Conservation (phyloP, 306 rosid genomes). For the Dryas octopetala region DNA sequence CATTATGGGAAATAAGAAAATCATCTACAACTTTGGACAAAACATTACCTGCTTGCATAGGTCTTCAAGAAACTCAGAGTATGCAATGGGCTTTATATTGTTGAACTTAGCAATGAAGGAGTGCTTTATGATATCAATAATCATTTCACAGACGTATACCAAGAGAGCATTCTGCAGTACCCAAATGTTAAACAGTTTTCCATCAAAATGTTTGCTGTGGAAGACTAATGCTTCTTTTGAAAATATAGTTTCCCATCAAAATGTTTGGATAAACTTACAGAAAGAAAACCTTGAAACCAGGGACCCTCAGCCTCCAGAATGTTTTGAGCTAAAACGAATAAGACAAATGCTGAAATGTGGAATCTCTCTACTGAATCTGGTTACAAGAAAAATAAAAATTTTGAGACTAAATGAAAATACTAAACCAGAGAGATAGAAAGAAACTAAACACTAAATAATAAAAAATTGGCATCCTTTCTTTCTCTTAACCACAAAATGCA, state of each 20-base stretch:
- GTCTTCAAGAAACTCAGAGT: constrained; percentile 96
- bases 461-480: constrained; percentile 6
- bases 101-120: constrained; percentile 96
- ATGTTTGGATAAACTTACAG: constrained; percentile 50
- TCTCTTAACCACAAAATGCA: constrained; percentile 6
- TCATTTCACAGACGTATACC: constrained; percentile 87
- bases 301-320: constrained; percentile 99
- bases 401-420: constrained; percentile 19
- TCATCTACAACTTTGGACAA: background rate
- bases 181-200: constrained; percentile 26
- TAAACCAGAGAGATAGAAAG: background rate
- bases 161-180: constrained; percentile 66
- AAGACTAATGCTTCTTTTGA: constrained; percentile 21
- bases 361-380: constrained; percentile 98
- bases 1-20: background rate
- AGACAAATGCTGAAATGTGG: constrained; percentile 87
- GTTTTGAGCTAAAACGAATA: constrained; percentile 95
- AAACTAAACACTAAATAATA: constrained; percentile 13
- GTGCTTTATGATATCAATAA: constrained; percentile 86
- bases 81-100: constrained; percentile 78
- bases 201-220: background rate
- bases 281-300: constrained; percentile 84
- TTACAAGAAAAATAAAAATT: constrained; percentile 23
- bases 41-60: constrained; percentile 82
- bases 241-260: constrained; percentile 8